A percentile compares a stretch with the other conserved stretches of the same genome.
Conservation (phyloP, 108 stramenopile species). For the Pseudonitzschia multistriata region DNA sequence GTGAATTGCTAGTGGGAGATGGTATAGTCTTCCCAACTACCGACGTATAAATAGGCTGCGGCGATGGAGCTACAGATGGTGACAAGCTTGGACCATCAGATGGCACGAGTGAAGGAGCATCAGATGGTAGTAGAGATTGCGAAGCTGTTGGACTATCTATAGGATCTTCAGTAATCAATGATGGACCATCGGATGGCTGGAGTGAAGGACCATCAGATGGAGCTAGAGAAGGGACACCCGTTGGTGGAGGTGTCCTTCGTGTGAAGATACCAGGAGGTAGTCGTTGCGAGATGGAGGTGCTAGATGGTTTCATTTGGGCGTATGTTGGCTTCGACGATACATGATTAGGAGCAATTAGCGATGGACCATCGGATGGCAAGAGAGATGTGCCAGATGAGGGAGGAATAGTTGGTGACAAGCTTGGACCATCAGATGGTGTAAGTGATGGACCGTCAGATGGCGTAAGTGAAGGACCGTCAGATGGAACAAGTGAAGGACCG, state of each 20-base stretch:
- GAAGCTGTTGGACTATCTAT: neutral
- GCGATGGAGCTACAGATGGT: neutral
- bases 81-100: conserved; percentile 9
- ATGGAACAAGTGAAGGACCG: conserved; percentile 7
- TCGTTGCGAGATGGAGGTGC: neutral
- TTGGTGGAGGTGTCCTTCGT: neutral
- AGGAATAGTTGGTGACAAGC: neutral
- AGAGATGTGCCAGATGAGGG: neutral
- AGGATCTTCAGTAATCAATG: neutral
- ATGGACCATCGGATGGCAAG: neutral
- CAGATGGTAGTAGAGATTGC: neutral
- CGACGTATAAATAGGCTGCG: too few species aligned
- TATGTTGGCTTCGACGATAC: neutral
- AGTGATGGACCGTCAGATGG: conserved; percentile 15
- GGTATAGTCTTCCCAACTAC: too few species aligned
- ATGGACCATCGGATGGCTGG: neutral
- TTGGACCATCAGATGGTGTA: neutral
- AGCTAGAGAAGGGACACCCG: neutral
- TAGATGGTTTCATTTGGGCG: neutral
- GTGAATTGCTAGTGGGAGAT: too few species aligned
- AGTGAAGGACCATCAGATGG: neutral
- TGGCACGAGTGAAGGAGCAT: neutral
- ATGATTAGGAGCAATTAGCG: neutral
- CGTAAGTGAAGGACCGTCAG: conserved; percentile 17
- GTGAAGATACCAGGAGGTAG: neutral